Evolutionary conservation across 805 yeast genomes (phyloP), one percentile per base, ranked within the genome.

Genomic region (Candida ficus): DNA sequence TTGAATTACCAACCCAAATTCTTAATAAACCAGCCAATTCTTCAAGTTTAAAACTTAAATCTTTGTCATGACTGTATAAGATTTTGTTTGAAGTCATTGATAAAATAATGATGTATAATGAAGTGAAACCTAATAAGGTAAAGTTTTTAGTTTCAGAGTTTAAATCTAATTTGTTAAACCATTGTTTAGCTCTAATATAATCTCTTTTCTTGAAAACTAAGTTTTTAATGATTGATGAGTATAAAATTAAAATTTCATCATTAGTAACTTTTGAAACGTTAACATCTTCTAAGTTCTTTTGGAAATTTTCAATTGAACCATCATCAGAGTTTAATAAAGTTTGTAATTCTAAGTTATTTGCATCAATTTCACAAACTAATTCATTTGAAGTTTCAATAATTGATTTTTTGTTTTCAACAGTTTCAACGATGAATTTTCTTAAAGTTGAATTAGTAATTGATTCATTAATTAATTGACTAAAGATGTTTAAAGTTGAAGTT

Each of bases 1-100:
- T 44, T 17, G 55, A 45, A 22, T 57, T 54, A 25, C 67, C 67
- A 21, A 61, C 38, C 68, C 68, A 63, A 2, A 64, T 56, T 49
- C 69, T 56, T 18, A 63, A 35, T 11, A 49, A 44, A 10, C 61
- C 64, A 7, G 57, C 48, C 13, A 62, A 45, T 29, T 56, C 57
- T 39, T 63, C 67, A 23, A 62, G 41, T 32, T 49, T 52, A 14
- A 44, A 42, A n/a, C 40, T 45, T 11, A 53, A 43, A 9, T 49
- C 49, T 16, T 42, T 38, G 29, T 51, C 54, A 34, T 45, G 31
- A 10, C 38, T 17, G 21, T 48, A 47, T 16, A 42, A 17, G 2
- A 43, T 41, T n/a, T 46, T 38, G 10, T 46, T 29, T 13, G 49
- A 44, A 12, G 49, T 50, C 48, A 57, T 44, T 17, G 50, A 45